A percentile compares a stretch with the other conserved stretches of the same genome.
These are phyloP conservation scores for Metarhizium rileyi DNA, from an alignment of 2,329 filamentous ascomycete genomes.

Conservation along the genomic window DNA sequence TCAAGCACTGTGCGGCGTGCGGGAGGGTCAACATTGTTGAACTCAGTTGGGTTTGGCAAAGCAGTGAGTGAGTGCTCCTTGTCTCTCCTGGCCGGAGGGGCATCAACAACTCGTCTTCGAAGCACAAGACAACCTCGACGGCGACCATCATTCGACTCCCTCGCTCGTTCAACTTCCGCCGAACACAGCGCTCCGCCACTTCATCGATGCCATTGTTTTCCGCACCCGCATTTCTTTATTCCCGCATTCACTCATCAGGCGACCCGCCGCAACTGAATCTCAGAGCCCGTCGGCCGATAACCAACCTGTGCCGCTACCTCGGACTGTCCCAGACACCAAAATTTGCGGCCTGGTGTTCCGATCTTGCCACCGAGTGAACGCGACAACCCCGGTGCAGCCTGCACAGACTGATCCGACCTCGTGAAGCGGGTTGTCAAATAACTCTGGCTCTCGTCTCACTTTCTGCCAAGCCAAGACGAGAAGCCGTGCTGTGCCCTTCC, in stretches of 20 bases:
- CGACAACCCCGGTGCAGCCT: slow-evolving; percentile 1
- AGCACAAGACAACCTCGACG: not conserved
- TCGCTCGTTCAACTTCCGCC: not conserved
- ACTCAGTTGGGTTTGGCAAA: no score
- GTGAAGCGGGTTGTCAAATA: not conserved
- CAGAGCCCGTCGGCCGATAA: not conserved
- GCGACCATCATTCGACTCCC: not conserved
- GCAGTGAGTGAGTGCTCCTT: no score
- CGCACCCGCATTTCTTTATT: not conserved
- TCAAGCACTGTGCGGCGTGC: no score
- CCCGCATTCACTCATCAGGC: not conserved
- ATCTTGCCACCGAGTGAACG: not conserved
- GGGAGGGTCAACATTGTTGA: no score
- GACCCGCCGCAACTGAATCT: not conserved
- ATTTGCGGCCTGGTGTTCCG: not conserved
- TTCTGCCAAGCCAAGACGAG: not conserved
- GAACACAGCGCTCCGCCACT: not conserved
- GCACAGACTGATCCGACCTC: not conserved
- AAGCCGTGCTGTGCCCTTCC: not conserved
- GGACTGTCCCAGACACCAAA: not conserved
- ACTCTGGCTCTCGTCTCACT: not conserved
- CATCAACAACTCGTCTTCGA: not conserved
- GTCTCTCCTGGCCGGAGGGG: not conserved
- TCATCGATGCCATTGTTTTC: not conserved
- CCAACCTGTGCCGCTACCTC: not conserved